Conservation (phyloP, 2,329 filamentous ascomycete species). For the Aspergillus floridensis region DNA sequence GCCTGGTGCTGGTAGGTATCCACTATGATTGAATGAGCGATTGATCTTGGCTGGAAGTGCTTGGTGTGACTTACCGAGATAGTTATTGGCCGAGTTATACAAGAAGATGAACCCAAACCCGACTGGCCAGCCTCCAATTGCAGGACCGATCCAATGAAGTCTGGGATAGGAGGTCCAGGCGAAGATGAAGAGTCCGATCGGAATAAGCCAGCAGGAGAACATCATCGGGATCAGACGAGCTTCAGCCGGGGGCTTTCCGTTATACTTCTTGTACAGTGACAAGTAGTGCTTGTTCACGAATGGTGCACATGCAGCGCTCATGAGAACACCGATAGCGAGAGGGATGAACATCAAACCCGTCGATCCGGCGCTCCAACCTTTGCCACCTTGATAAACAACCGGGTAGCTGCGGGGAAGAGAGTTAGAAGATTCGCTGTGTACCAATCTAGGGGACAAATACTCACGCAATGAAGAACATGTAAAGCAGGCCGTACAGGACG, state of each 20-base stretch:
- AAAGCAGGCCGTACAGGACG: conserved; percentile 58
- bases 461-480: conserved; percentile 53
- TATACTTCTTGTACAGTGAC: conserved; percentile 58
- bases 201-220: conserved; percentile 70
- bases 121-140: conserved; percentile 67
- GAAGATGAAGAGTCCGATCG: conserved; percentile 65
- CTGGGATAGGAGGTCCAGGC: conserved; percentile 66
- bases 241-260: conserved; percentile 74
- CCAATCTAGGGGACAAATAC: conserved; percentile 40
- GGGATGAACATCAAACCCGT: conserved; percentile 88
- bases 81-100: conserved; percentile 76
- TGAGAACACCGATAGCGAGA: conserved; percentile 70
- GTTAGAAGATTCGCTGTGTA: conserved; percentile 12
- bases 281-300: conserved; percentile 81
- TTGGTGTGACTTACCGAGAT: conserved; percentile 48
- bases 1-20: conserved; percentile 71
- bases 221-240: conserved; percentile 80
- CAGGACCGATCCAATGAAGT: conserved; percentile 69
- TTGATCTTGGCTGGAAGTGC: background rate
- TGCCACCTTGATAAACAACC: conserved; percentile 72
- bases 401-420: conserved; percentile 36
- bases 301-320: conserved; percentile 65
- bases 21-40: conserved; percentile 38
- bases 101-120: conserved; percentile 82
- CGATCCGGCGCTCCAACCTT: conserved; percentile 70